phyloP scores from a whole-genome alignment of 2,329 filamentous ascomycete species.

The Cercospora sojina region DNA sequence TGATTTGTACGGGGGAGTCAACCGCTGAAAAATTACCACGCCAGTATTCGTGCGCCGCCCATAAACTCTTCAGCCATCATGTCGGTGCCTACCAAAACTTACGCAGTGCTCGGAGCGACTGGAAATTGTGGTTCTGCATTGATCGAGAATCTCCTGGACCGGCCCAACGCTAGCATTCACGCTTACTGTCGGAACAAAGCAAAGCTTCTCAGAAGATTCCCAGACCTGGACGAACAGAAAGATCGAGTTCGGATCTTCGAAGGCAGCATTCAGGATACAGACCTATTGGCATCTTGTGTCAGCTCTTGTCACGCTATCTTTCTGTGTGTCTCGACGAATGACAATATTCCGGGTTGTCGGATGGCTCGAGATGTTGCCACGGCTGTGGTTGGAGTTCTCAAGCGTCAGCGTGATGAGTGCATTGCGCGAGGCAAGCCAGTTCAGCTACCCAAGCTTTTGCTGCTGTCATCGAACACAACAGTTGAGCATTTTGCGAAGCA shows the following conservation, averaged over 20 bases:
- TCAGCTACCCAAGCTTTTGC: background rate
- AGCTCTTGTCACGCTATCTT: background rate
- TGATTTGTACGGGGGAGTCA: background rate
- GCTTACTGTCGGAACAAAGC: background rate
- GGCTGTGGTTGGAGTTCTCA: slow-evolving; percentile 32
- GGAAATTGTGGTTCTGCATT: background rate
- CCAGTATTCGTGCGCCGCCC: background rate
- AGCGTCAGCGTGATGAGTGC: background rate
- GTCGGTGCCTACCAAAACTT: background rate
- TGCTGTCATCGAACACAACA: slow-evolving; percentile 1
- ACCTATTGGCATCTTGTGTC: background rate
- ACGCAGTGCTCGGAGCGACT: background rate
- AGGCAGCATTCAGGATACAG: background rate
- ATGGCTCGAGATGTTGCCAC: background rate
- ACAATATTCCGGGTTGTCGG: background rate
- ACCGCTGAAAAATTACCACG: background rate
- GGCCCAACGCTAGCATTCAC: background rate
- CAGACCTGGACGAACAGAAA: background rate
- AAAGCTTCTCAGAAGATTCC: background rate
- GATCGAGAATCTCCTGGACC: background rate
- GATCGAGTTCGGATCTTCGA: background rate
- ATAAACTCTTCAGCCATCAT: background rate
- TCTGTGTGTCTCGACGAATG: background rate
- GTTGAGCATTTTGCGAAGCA: background rate
- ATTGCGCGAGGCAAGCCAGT: background rate